phyloP scores from a whole-genome alignment of 345 rosid species.

The Linum tenue region DNA sequence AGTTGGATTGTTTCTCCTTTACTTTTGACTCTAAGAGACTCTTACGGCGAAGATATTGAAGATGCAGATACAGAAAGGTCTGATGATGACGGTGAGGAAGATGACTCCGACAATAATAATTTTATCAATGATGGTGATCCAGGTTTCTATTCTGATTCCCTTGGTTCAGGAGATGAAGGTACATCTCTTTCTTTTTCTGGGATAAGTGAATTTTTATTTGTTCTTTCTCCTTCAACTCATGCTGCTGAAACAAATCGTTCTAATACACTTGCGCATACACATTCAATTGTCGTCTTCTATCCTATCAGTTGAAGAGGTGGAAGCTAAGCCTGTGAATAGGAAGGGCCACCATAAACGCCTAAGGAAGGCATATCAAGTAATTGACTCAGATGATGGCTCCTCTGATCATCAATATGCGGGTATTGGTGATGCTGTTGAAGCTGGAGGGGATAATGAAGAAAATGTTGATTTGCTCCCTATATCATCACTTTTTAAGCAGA shows the following conservation, averaged over 20 bases:
- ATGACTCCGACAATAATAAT: slow-evolving; percentile 55
- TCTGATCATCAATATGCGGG: slow-evolving; percentile 12
- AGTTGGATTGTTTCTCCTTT: slow-evolving; percentile 11
- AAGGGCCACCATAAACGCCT: slow-evolving; percentile 29
- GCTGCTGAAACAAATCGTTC: no score
- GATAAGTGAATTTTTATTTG: slow-evolving; percentile 1
- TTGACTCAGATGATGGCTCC: slow-evolving; percentile 40
- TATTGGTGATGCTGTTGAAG: slow-evolving; percentile 10
- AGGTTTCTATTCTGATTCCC: slow-evolving; percentile 18
- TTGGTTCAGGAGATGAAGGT: slow-evolving; percentile 32
- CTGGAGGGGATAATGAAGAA: slow-evolving; percentile 24
- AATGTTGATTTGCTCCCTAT: slow-evolving; percentile 20
- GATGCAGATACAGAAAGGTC: slow-evolving; percentile 50
- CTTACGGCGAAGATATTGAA: slow-evolving; percentile 57
- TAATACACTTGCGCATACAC: no score
- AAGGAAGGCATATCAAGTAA: slow-evolving; percentile 33
- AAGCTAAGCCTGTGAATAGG: slow-evolving; percentile 15
- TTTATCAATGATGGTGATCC: slow-evolving; percentile 58
- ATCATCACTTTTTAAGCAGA: slow-evolving; percentile 20
- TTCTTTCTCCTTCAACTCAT: background rate
- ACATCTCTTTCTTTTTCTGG: slow-evolving; percentile 7
- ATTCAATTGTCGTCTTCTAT: slow-evolving; percentile 4
- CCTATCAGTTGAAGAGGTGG: slow-evolving; percentile 22
- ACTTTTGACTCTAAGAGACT: slow-evolving; percentile 33
- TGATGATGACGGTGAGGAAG: slow-evolving; percentile 27